Conservation (phyloP, 2,329 filamentous ascomycete species). For the Chaetomiaceae sp. region DNA sequence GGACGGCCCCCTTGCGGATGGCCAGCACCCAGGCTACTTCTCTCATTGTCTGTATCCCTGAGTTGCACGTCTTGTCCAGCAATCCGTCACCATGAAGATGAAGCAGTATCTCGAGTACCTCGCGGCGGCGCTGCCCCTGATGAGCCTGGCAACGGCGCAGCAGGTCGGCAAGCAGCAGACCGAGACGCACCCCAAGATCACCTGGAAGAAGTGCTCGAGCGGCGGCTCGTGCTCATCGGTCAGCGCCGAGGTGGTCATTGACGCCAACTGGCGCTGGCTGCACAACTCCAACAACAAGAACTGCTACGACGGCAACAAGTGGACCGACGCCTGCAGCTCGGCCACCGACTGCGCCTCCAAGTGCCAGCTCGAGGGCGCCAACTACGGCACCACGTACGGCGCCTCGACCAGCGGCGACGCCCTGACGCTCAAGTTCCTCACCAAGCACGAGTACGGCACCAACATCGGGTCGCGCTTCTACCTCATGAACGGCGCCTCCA, state of each 20-base stretch:
- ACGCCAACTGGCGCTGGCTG: slow-evolving; percentile 60
- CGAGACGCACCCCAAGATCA: slow-evolving; percentile 20
- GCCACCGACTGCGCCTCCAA: slow-evolving; percentile 43
- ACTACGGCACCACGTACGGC: slow-evolving; percentile 50
- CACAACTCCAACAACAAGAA: slow-evolving; percentile 48
- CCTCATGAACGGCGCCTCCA: slow-evolving; percentile 56
- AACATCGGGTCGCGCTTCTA: slow-evolving; percentile 57
- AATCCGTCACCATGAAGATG: slow-evolving; percentile 15
- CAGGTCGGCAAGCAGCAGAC: slow-evolving; percentile 18
- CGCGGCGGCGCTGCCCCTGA: slow-evolving; percentile 21
- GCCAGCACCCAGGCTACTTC: too few relatives aligned
- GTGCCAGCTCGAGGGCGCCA: slow-evolving; percentile 51
- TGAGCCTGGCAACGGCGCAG: slow-evolving; percentile 17
- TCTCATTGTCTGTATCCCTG: too few relatives aligned
- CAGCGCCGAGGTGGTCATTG: slow-evolving; percentile 49
- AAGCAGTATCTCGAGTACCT: slow-evolving; percentile 25
- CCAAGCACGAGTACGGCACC: slow-evolving; percentile 42
- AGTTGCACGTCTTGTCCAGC: background rate
- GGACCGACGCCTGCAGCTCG: slow-evolving; percentile 41
- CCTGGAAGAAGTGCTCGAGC: background rate
- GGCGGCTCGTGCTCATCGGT: slow-evolving; percentile 47
- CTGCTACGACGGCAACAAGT: slow-evolving; percentile 53
- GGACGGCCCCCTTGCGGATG: background rate
- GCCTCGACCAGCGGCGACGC: slow-evolving; percentile 48
- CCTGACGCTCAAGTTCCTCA: slow-evolving; percentile 55